Evolutionary conservation across 2,329 filamentous ascomycete genomes (phyloP), one percentile per base, ranked within the genome.

Genomic region (Phaeosphaeriaceae sp.): DNA sequence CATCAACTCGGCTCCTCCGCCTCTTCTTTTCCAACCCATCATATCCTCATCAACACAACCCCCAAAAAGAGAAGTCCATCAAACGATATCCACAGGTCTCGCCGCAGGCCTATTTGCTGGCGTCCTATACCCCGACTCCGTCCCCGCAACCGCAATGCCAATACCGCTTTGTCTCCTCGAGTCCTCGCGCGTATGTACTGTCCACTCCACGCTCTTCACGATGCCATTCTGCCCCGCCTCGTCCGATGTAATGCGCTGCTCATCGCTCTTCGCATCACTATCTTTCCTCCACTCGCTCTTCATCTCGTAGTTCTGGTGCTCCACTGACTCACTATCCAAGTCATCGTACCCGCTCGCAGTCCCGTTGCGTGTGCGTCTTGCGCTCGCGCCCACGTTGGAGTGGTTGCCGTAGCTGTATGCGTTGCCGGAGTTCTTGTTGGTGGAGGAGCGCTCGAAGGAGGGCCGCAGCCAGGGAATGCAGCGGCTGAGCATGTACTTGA

Each of bases 171-270:
- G 19, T 15, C 44, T 22, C 44, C 31, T 33, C 22, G 47, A 33
- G 15, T 53, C 55, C 11, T 58, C 53, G 13, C 51, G 42, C 7
- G 55, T 45, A 41, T 54, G 31, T 9, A 69, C 57, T 3, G 53
- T 63, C 67, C 66, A 67, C 25, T 69, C 62, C 17, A 70, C 66
- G 15, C 59, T 70, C 54, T 69, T 69, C 7, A 60, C 48, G 40
- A 70, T 70, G 3, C 66, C 65, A 5, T 53, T 48, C 17, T 45
- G 46, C 13, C 42, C 22, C 7, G 19, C 19, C 5, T 53, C 53
- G 24, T 40, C 27, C 31, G 48, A 15, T 15, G 56, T 58, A 4
- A 66, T 67, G 13, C 50, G 50, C 41, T 66, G 64, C 57, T 68
- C 66, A 50, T 70, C 67, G 20, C 61, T 67, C 13, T 62, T 53